A percentile compares a stretch with the other conserved stretches of the same genome.
Evolutionary conservation across 2,329 filamentous ascomycete genomes (phyloP).

Genomic region (Aspergillus sp.): DNA sequence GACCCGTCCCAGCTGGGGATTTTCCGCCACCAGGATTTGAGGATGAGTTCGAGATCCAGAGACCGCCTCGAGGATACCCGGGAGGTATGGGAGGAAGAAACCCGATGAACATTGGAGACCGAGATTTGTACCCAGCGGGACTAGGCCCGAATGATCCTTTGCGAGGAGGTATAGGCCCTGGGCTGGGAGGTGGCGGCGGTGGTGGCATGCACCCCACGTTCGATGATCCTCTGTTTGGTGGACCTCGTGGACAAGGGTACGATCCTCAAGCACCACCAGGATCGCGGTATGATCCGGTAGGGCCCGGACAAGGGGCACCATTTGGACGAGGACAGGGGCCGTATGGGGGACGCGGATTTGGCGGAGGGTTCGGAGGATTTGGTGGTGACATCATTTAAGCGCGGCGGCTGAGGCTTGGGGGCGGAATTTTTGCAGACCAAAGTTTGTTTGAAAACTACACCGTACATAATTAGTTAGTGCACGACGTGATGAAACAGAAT

Average conservation of each 20-base stretch:
- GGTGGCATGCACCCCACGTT: constrained; percentile 97
- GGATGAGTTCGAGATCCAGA: constrained; percentile 82
- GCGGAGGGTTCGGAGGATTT: constrained; percentile 44
- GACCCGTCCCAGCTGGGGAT: constrained; percentile 68
- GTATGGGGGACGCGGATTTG: constrained; percentile 50
- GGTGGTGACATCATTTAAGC: constrained; percentile 45
- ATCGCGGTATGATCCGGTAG: constrained; percentile 85
- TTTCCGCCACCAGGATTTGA: constrained; percentile 90
- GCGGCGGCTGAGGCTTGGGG: neutral
- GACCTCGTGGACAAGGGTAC: constrained; percentile 54
- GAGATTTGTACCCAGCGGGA: constrained; percentile 84
- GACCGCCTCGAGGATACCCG: constrained; percentile 58
- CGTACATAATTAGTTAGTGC: neutral
- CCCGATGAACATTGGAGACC: constrained; percentile 73
- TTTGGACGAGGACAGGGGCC: constrained; percentile 40
- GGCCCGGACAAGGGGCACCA: constrained; percentile 62
- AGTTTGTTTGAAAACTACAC: neutral
- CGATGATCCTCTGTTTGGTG: constrained; percentile 82
- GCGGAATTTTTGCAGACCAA: neutral
- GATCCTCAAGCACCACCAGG: constrained; percentile 80
- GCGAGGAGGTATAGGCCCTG: constrained; percentile 64
- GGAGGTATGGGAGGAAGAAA: constrained; percentile 51
- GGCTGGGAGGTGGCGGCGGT: constrained; percentile 63
- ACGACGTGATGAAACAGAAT: neutral
- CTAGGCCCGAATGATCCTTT: constrained; percentile 84